Evolutionary conservation across 225 moss, liverwort and hornwort species (phyloP), one percentile per base, ranked within the genome.

Genomic region (Takakia lepidozioides): DNA sequence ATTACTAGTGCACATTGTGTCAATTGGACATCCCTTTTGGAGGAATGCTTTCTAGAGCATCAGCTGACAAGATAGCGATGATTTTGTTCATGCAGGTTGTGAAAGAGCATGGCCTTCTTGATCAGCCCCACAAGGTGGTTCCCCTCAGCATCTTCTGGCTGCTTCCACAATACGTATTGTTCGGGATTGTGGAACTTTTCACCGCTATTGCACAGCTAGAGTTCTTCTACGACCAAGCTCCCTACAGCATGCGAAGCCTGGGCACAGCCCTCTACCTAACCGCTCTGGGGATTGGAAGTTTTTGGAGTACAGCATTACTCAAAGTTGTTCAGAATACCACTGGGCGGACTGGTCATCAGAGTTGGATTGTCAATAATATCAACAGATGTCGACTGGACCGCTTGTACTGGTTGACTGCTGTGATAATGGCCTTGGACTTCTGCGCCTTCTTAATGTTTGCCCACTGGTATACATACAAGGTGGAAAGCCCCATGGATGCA

Each of bases 221-320:
- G 38, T 61, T 68, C 32, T 60, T 68, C 68, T 68, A 68, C 55
- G 53, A 37, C 2, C 48, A 68, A 40, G 68, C 68, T 2, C 68
- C 68, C 5, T 60, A 68, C 43, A 48, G 48, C 38, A 67, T 67
- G 67, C 59, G 59, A 25, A 60, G 60, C 21, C 3, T 67, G 53
- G 54, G 46, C 17, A 41, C 46, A 21, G 62, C 62, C 1, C 29
- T 69, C 3, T 38, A 34, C 11, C 37, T 45, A 9, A 29, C 25
- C 5, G 42, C 38, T 41, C 39, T 49, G 29, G 54, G 60, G 1
- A 41, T 61, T 20, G 61, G 60, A 2, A 43, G 25, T 54, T 66
- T 63, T 46, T 61, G 60, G 13, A 43, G 65, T 29, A 51, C 60
- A 8, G 55, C 59, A 4, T 43, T 72, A 4, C 51, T 65, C 8